Base-by-base conservation (phyloP, 352 stramenopile species). In the Plasmopara viticola region DNA sequence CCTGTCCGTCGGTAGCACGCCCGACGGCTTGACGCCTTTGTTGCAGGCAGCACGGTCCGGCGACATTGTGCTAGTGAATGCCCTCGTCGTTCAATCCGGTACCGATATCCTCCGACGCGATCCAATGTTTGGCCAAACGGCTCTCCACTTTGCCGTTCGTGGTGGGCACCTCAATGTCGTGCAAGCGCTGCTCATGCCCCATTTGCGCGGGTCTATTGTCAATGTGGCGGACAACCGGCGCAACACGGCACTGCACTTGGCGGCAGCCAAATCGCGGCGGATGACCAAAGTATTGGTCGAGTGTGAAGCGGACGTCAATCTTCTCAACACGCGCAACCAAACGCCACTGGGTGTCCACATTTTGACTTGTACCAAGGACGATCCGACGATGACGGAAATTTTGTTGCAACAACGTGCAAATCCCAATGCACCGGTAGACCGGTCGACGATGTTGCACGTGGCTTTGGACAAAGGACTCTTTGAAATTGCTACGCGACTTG, bases 241-340 rank as follows among this genome's bases (percentile, higher is more conserved):
- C 41, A 86, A 86, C 49, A 86, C 74, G 42, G 70, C 74, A 46
- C 48, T 86, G 53, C 74, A 86, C 30, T 46, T 86, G 48, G 74
- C 75, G 1, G 73, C 74, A 1, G 74, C 71, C 33, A 86, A 84
- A 44, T 86, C 75, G 15, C 73, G 75, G 5, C 75, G 72, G 20
- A 78, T 86, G 70, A 82, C 73, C 14, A 74, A 77, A 44, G n/a
- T 83, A 34, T 43, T 86, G 56, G 57, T 84, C 13, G 75, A 84
- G 18, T 68, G 56, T 34, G 74, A 72, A 14, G 75, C 73, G 1
- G 71, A 83, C 48, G 68, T 81, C 12, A 84, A 84, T 47, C 74
- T 82, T 44, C 53, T 82, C 53, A 86, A 86, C 56, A 80, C 79
- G 72, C 66, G 72, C 56, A 83, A 84, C 59, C 72, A 86, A 47